Evolutionary conservation across 257 asterid genomes (phyloP), one percentile per base, ranked within the genome.

Genomic region (Solanum ossicruentum): DNA sequence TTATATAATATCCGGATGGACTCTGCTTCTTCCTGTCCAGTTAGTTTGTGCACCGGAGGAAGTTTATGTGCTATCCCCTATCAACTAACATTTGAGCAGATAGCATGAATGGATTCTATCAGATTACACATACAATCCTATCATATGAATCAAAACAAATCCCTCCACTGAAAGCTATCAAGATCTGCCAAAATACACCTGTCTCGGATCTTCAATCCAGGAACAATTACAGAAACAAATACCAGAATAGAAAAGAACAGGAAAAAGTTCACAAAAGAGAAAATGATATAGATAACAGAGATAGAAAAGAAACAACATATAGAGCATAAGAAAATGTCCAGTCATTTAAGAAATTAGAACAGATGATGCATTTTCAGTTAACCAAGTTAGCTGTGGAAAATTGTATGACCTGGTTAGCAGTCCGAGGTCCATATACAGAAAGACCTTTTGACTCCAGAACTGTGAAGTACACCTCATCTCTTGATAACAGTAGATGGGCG

Each of bases 351-450:
- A 51, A 73, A 77, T 4, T 45, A 77, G 20, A 52, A 26, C 26
- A 78, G 11, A 78, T 77, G 82, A 51, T 52, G 82, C 65, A 51
- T 78, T 26, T 54, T 77, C 58, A 78, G 65, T 23, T 26, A 36
- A 78, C 47, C 39, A 75, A 16, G 17, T 8, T 78, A 16, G n/a
- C 49, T 15, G 47, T 15, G 28, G 43, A 83, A 70, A 32, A 83
- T 52, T 45, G 75, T 26, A 52, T 43, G 84, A 95, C 99, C 98
- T 95, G 98, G 88, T 54, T 83, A 85, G 90, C 89, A 66, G 98
- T 84, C 87, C 98, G 93, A 84, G 99, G 98, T 82, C 97, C 97
- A 89, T 95, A 97, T 85, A 94, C 89, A 89, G 67, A 85, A 71
- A 91, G 90, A 81, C 97, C 96, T 90, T 90, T 95, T 49, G 91